Conservation (phyloP, 768 basidiomycete species). For the Leccinum boreale region DNA sequence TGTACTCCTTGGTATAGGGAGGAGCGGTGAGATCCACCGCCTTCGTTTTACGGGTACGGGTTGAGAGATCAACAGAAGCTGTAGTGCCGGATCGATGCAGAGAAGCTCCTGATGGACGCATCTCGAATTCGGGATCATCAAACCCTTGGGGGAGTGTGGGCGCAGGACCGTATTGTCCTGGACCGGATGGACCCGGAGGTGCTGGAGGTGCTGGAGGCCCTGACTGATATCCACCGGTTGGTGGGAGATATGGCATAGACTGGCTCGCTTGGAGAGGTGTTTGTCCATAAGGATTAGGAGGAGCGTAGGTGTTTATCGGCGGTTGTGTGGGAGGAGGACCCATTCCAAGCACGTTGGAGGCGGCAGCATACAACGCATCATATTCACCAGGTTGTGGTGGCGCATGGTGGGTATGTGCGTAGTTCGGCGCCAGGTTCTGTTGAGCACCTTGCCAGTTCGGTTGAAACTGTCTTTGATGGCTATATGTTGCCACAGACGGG, state of each 20-base stretch:
- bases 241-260: constrained; percentile 31
- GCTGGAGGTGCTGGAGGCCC: constrained; percentile 10
- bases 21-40: constrained; percentile 80
- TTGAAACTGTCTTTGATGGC: constrained; percentile 20
- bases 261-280: constrained; percentile 27
- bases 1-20: constrained; percentile 93
- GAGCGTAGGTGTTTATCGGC: constrained; percentile 17
- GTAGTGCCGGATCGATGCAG: constrained; percentile 58
- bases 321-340: constrained; percentile 46
- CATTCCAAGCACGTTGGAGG: constrained; percentile 79
- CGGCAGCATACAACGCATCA: constrained; percentile 66
- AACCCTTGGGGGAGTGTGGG: constrained; percentile 30
- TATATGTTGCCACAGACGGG: constrained; percentile 18
- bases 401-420: constrained; percentile 15
- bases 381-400: constrained; percentile 40
- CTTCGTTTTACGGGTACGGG: constrained; percentile 66
- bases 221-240: constrained; percentile 25
- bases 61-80: constrained; percentile 52
- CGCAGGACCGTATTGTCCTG: constrained; percentile 17
- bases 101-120: constrained; percentile 40
- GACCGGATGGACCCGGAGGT: constrained; percentile 12
- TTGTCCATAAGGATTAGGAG: constrained; percentile 23
- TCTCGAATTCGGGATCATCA: constrained; percentile 51
- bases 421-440: constrained; percentile 17
- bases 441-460: constrained; percentile 30